phyloP scores from a whole-genome alignment of 768 basidiomycete species.

The Termitomyces sp. region DNA sequence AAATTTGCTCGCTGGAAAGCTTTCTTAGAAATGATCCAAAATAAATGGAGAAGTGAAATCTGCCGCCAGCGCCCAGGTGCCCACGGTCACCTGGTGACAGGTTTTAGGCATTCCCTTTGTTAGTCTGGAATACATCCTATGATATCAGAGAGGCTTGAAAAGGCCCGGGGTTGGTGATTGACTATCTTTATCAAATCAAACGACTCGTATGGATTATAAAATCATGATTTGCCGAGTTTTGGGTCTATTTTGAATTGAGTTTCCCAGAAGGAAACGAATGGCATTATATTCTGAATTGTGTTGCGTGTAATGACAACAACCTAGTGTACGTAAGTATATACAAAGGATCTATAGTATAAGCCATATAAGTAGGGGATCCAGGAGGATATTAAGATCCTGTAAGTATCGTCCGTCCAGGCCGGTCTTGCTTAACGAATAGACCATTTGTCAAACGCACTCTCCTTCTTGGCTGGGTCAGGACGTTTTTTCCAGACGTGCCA shows the following conservation, averaged over 20 bases:
- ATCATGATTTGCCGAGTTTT: not conserved
- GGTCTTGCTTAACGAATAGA: slow-evolving; percentile 32
- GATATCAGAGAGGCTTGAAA: not conserved
- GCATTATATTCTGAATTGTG: not conserved
- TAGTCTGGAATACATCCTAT: not conserved
- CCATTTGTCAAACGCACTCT: slow-evolving; percentile 41
- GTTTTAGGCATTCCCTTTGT: too few species aligned
- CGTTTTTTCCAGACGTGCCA: slow-evolving; percentile 61
- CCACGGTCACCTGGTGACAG: slow-evolving; percentile 10
- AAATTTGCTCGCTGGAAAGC: slow-evolving; percentile 46
- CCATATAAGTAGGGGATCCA: not conserved
- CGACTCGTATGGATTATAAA: not conserved
- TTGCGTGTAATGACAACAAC: not conserved
- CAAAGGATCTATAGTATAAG: not conserved
- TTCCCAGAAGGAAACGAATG: not conserved
- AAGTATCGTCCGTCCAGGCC: not conserved
- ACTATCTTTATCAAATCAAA: not conserved
- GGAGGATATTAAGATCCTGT: not conserved
- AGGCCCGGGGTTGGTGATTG: not conserved
- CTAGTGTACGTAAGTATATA: not conserved
- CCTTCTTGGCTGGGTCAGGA: slow-evolving; percentile 23
- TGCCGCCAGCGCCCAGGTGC: not conserved
- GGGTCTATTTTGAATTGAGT: too few species aligned
- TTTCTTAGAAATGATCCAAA: slow-evolving; percentile 42
- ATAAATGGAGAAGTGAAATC: slow-evolving; percentile 32